These are phyloP conservation scores for Millerozyma acaciae DNA, from an alignment of 805 yeast species.

Conservation along the genomic window DNA sequence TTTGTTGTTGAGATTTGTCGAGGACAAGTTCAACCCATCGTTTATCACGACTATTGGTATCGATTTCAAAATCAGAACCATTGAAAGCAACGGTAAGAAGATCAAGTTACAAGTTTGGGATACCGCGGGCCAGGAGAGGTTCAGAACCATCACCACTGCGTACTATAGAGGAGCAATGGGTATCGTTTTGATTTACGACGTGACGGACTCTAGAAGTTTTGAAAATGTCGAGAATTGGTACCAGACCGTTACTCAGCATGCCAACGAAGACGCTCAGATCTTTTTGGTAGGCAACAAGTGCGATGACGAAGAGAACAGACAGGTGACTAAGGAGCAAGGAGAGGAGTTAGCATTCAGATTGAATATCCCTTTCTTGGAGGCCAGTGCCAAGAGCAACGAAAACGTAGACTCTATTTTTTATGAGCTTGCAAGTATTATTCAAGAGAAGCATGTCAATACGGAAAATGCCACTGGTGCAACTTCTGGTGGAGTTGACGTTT, in stretches of 20 bases:
- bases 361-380: conserved; percentile 89
- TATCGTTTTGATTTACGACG: conserved; percentile 78
- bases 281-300: conserved; percentile 94
- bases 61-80: conserved; percentile 95
- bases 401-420: conserved; percentile 91
- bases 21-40: conserved; percentile 93
- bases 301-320: conserved; percentile 85
- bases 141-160: conserved; percentile 91
- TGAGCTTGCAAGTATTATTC: conserved; percentile 80
- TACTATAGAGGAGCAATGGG: conserved; percentile 91
- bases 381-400: conserved; percentile 90
- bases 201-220: conserved; percentile 86
- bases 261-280: conserved; percentile 92
- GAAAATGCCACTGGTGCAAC: conserved; percentile 26
- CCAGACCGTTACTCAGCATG: conserved; percentile 93
- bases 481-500: conserved; percentile 36
- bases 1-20: conserved; percentile 86
- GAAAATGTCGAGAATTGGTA: conserved; percentile 93
- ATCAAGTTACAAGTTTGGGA: conserved; percentile 96
- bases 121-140: conserved; percentile 96
- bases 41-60: conserved; percentile 98
- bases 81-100: conserved; percentile 87
- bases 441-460: conserved; percentile 62
- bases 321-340: conserved; percentile 87
- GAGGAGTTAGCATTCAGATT: conserved; percentile 81